phyloP scores from a whole-genome alignment of 495 filamentous ascomycete species.

The Xylaria acuta region DNA sequence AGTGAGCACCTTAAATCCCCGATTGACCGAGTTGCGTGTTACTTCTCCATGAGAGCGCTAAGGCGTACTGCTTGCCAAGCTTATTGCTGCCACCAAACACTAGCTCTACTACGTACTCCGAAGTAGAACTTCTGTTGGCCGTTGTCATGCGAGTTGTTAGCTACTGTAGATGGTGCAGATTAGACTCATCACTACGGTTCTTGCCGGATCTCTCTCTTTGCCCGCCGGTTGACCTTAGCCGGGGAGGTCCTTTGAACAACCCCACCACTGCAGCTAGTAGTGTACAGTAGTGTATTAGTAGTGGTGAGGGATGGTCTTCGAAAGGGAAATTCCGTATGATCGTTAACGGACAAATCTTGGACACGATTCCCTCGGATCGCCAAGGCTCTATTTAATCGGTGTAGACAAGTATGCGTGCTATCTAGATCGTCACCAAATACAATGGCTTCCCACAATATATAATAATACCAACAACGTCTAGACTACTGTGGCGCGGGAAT shows the following conservation, averaged over 20 bases:
- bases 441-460: neutral
- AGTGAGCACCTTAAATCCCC: constrained; percentile 39
- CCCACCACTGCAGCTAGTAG: neutral
- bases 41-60: neutral
- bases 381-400: constrained; percentile 1
- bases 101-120: neutral
- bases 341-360: neutral
- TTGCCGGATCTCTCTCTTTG: constrained; percentile 1
- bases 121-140: neutral
- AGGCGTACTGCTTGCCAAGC: constrained; percentile 5
- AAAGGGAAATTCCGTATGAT: constrained; percentile 17
- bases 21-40: neutral
- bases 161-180: neutral
- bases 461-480: neutral
- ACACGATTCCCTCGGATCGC: neutral
- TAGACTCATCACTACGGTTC: neutral
- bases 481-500: neutral
- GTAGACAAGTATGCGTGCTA: neutral
- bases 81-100: neutral
- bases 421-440: neutral
- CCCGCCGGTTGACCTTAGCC: constrained; percentile 10
- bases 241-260: neutral
- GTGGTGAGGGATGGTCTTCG: constrained; percentile 1
- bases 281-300: neutral
- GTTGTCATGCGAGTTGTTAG: constrained; percentile 7